Evolutionary conservation across 352 stramenopile species (phyloP).

Genomic region (Phytophthora fragariaefolia): DNA sequence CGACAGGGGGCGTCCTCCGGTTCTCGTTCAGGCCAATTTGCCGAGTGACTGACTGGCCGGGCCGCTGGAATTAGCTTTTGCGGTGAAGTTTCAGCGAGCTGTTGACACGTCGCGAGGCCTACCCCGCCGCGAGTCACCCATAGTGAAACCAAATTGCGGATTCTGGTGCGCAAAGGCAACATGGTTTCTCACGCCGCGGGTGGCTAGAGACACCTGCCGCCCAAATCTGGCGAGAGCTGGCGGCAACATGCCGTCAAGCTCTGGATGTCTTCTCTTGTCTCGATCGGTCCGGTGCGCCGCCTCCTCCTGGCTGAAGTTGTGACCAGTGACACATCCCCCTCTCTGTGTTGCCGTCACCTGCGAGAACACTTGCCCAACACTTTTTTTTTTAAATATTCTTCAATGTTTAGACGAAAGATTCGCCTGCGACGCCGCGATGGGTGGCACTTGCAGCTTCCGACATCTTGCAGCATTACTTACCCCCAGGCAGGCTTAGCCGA

Average conservation of each 20-base stretch:
- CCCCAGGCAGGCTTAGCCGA: no score
- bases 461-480: constrained; percentile 21
- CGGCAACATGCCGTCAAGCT: background rate
- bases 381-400: constrained; percentile 22
- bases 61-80: constrained; percentile 22
- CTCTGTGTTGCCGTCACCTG: constrained; percentile 6
- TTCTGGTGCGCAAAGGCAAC: constrained; percentile 26
- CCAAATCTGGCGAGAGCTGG: constrained; percentile 22
- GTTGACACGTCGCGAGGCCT: constrained; percentile 26
- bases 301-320: constrained; percentile 2
- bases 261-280: constrained; percentile 1
- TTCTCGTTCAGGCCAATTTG: background rate
- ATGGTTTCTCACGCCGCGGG: constrained; percentile 2
- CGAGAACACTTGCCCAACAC: background rate
- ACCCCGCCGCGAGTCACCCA: constrained; percentile 8
- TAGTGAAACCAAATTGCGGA: constrained; percentile 16
- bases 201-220: constrained; percentile 11
- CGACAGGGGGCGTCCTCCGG: constrained; percentile 6
- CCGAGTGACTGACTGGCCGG: constrained; percentile 17
- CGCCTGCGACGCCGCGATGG: constrained; percentile 22
- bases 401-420: constrained; percentile 21
- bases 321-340: background rate
- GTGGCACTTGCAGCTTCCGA: constrained; percentile 28
- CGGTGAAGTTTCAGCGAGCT: constrained; percentile 14
- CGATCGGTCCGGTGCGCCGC: background rate